A percentile compares a stretch with the other conserved stretches of the same genome.
Conservation (phyloP, 345 rosid species). For the Passiflora organensis region DNA sequence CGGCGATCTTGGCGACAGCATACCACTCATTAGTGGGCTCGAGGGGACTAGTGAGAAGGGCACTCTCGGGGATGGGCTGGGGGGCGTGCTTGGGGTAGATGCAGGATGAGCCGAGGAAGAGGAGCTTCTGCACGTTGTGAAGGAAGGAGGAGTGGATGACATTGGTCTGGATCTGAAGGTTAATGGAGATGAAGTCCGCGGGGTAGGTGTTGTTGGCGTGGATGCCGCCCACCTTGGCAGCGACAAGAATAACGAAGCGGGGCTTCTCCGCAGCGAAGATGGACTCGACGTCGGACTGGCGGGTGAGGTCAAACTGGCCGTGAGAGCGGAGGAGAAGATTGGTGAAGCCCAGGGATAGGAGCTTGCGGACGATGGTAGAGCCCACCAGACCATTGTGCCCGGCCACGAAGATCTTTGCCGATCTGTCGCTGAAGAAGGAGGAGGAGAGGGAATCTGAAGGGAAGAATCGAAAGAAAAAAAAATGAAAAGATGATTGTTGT, state of each 20-base stretch:
- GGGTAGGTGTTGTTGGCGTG: conserved; percentile 96
- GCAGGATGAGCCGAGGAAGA: conserved; percentile 92
- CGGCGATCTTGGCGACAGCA: conserved; percentile 83
- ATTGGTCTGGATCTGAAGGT: conserved; percentile 93
- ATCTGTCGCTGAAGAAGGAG: conserved; percentile 54
- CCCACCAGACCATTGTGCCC: conserved; percentile 96
- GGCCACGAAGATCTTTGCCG: conserved; percentile 85
- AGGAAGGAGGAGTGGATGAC: conserved; percentile 73
- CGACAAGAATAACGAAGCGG: conserved; percentile 63
- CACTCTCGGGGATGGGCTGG: conserved; percentile 78
- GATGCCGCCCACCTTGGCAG: conserved; percentile 96
- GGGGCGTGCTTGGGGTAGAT: conserved; percentile 93
- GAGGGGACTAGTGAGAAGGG: conserved; percentile 70
- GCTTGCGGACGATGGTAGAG: conserved; percentile 78
- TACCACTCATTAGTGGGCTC: conserved; percentile 99
- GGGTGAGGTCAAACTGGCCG: conserved; percentile 78
- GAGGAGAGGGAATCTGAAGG: too few relatives aligned
- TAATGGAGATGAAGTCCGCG: conserved; percentile 84
- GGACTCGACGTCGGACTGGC: conserved; percentile 68
- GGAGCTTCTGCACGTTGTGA: conserved; percentile 61
- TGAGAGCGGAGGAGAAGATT: conserved; percentile 68
- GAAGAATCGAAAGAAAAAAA: too few relatives aligned
- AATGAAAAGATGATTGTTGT: too few relatives aligned
- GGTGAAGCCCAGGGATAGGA: conserved; percentile 49
- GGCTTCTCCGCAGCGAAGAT: conserved; percentile 72